Evolutionary conservation across 306 rosid species (phyloP), one percentile per base, ranked within the genome.

Genomic region (Glycine soja): DNA sequence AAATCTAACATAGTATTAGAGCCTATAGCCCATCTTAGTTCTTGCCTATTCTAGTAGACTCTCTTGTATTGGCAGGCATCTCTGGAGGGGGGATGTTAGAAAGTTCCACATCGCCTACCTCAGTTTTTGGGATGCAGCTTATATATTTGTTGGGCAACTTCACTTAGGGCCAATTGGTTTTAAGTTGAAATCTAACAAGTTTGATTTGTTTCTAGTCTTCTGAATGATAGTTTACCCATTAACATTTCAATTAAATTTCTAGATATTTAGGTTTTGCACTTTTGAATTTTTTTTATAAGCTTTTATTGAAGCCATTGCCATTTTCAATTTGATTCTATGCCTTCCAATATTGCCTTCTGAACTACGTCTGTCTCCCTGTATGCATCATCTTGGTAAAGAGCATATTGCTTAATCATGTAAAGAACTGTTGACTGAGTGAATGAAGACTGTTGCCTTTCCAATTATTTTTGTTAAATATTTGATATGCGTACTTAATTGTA

Each of bases 341-440:
- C 64, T 64, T 64, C 54, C 10, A 10, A 54, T 34, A 53, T 53
- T 24, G 30, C 65, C 52, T 63, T 84, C 19, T 45, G 50, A 70
- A 53, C 52, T 72, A 14, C n/a, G 6, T 57, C 12, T 43, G 10
- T 24, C 42, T 72, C 63, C 38, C 19, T 24, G 13, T 46, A 70
- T n/a, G 43, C 75, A 36, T 58, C 50, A 40, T 72, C 68, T 62
- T 68, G 56, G 64, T 52, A 45, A 50, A 61, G 74, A 87, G 59
- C 16, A 74, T 73, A 75, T 82, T 62, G 53, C 70, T 43, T 42
- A 66, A 42, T 66, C 16, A 43, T 70, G n/a, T 76, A 42, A 67
- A 32, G 13, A 47, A 46, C 72, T 66, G 38, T 38, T 50, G 45
- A 64, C n/a, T 30, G 30, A 24, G 30, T 24, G 30, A 24, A 24